Conservation (phyloP, 345 rosid species). For the Zanthoxylum bungeanum region DNA sequence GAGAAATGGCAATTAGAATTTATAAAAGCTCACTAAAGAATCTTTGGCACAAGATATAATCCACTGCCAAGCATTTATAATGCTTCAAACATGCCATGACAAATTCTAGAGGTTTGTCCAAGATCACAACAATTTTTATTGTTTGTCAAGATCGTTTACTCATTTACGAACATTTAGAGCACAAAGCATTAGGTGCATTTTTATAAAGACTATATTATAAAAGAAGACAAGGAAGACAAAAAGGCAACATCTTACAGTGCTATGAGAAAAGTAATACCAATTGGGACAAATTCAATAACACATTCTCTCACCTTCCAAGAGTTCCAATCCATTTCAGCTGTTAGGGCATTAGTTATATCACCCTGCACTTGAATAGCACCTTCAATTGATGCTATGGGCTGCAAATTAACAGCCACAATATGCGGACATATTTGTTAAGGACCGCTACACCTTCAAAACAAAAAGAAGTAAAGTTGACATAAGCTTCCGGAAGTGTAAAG, state of each 20-base stretch:
- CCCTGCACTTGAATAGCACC: constrained; percentile 98
- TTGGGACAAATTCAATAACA: too few relatives aligned
- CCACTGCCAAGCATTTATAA: constrained; percentile 5
- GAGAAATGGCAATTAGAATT: background rate
- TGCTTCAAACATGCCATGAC: constrained; percentile 4
- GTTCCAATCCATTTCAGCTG: constrained; percentile 96
- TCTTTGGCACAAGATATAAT: background rate
- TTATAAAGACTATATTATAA: background rate
- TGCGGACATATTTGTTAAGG: too few relatives aligned
- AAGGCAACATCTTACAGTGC: constrained; percentile 46
- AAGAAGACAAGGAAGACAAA: background rate
- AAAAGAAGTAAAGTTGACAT: too few relatives aligned
- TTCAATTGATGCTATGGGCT: constrained; percentile 98
- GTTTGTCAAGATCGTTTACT: constrained; percentile 2
- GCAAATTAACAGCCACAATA: constrained; percentile 90
- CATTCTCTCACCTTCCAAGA: too few relatives aligned
- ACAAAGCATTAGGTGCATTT: background rate
- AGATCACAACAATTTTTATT: background rate
- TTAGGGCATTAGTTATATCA: constrained; percentile 90
- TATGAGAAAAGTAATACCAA: too few relatives aligned
- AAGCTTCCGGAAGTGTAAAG: too few relatives aligned
- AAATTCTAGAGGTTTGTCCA: background rate
- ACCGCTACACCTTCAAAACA: too few relatives aligned
- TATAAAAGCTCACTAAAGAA: background rate
- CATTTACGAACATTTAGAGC: background rate